These are phyloP conservation scores for Acanthamoeba royreba DNA, from an alignment of 208 protist genomes.

Conservation along the genomic window DNA sequence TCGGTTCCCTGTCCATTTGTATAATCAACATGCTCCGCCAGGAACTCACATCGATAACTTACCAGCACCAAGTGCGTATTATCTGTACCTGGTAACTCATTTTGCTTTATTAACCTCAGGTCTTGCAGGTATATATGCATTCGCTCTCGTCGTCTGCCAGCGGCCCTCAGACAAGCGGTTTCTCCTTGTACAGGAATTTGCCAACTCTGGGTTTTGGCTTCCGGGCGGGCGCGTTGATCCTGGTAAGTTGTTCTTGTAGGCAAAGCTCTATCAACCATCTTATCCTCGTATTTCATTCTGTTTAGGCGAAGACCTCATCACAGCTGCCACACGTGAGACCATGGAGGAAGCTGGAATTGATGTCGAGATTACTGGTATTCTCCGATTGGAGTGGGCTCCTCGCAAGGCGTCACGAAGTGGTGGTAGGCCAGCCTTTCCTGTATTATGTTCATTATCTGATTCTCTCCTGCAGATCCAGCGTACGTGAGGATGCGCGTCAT, in stretches of 20 bases:
- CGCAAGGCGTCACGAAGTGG: neutral
- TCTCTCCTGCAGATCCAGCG: neutral
- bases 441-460: neutral
- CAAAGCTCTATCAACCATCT: neutral
- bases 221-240: constrained; percentile 59
- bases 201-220: constrained; percentile 66
- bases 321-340: constrained; percentile 58
- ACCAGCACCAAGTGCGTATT: too few species aligned
- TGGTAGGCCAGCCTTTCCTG: neutral
- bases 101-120: neutral
- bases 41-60: constrained; percentile 5
- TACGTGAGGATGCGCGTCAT: constrained; percentile 55
- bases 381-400: constrained; percentile 56
- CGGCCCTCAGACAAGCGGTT: constrained; percentile 35
- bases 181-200: constrained; percentile 63
- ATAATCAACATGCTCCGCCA: neutral
- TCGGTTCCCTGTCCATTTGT: constrained; percentile 1
- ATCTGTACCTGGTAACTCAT: too few species aligned
- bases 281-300: neutral
- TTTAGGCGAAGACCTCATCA: neutral
- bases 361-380: constrained; percentile 62
- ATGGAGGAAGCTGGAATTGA: constrained; percentile 72
- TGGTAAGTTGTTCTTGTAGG: neutral
- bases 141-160: constrained; percentile 50
- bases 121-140: constrained; percentile 31